Evolutionary conservation across 495 filamentous ascomycete genomes (phyloP).

Genomic region (Wilcoxina mikolae): DNA sequence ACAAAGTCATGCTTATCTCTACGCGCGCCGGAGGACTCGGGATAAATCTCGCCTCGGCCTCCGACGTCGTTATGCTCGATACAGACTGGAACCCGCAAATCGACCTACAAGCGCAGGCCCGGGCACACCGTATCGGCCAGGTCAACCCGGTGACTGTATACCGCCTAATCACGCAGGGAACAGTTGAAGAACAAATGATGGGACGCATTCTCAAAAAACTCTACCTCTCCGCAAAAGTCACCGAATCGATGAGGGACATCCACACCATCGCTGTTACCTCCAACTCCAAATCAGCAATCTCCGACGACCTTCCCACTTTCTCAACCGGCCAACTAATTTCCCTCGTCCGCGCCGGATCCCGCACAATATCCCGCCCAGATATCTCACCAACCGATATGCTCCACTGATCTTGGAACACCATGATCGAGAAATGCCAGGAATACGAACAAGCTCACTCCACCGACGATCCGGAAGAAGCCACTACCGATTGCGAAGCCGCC

Average conservation of each 20-base stretch:
- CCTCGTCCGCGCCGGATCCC: constrained; percentile 42
- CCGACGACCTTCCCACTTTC: constrained; percentile 40
- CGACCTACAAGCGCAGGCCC: constrained; percentile 42
- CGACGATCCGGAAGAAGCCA: too few relatives aligned
- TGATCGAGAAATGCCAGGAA: constrained; percentile 43
- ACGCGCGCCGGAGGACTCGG: constrained; percentile 51
- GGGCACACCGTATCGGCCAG: constrained; percentile 48
- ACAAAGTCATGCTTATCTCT: constrained; percentile 49
- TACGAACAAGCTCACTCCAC: too few relatives aligned
- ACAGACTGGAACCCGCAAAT: constrained; percentile 53
- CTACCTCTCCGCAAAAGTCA: constrained; percentile 49
- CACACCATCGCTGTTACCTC: constrained; percentile 28
- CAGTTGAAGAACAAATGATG: constrained; percentile 50
- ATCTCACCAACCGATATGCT: constrained; percentile 45
- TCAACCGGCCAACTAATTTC: constrained; percentile 41
- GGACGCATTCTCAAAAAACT: constrained; percentile 51
- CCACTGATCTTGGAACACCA: constrained; percentile 43
- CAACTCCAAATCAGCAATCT: constrained; percentile 21
- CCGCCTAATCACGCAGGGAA: constrained; percentile 44
- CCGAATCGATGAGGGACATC: constrained; percentile 43
- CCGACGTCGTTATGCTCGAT: constrained; percentile 49
- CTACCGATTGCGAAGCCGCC: too few relatives aligned
- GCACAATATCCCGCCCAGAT: constrained; percentile 39
- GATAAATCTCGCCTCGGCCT: constrained; percentile 46
- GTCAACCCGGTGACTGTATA: constrained; percentile 43